Percentiles rank a stretch among this genome's conserved stretches.
phyloP scores from a whole-genome alignment of 441 rosid genomes.

The Brassica balearica region DNA sequence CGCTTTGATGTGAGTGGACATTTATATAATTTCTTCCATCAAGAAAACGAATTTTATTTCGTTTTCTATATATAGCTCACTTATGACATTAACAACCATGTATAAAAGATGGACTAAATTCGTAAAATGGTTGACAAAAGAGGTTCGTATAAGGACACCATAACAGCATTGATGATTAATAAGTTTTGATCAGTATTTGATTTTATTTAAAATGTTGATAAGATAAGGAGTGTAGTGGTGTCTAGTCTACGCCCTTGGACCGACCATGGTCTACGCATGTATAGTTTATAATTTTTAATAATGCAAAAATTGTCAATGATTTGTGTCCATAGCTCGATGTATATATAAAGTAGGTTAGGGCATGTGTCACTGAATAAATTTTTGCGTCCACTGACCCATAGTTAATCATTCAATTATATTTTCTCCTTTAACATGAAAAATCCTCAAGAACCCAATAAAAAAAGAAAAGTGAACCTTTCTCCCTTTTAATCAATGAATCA shows the following conservation, averaged over 20 bases:
- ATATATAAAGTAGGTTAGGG: slow-evolving; percentile 46
- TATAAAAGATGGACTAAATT: background rate
- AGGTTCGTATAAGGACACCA: slow-evolving; percentile 9
- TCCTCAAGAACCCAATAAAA: slow-evolving; percentile 18
- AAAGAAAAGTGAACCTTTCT: slow-evolving; percentile 19
- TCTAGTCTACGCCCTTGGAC: slow-evolving; percentile 45
- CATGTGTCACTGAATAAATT: slow-evolving; percentile 40
- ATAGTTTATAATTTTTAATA: slow-evolving; percentile 25
- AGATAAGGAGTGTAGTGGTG: slow-evolving; percentile 46
- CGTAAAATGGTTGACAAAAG: slow-evolving; percentile 8
- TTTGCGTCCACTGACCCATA: slow-evolving; percentile 20
- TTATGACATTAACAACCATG: background rate
- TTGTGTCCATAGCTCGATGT: slow-evolving; percentile 46
- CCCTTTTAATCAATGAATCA: slow-evolving; percentile 58
- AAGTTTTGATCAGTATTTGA: background rate
- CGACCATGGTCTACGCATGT: slow-evolving; percentile 44
- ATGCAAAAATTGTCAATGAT: slow-evolving; percentile 42
- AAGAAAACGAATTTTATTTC: background rate
- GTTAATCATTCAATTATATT: slow-evolving; percentile 14
- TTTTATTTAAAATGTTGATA: slow-evolving; percentile 22
- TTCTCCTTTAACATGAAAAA: slow-evolving; percentile 18
- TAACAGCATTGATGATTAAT: background rate
- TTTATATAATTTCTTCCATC: slow-evolving; percentile 4
- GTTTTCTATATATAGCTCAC: background rate
- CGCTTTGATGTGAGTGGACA: slow-evolving; percentile 22